Evolutionary conservation across 169 alveolate genomes (phyloP).

Genomic region (Plasmodium coatneyi): DNA sequence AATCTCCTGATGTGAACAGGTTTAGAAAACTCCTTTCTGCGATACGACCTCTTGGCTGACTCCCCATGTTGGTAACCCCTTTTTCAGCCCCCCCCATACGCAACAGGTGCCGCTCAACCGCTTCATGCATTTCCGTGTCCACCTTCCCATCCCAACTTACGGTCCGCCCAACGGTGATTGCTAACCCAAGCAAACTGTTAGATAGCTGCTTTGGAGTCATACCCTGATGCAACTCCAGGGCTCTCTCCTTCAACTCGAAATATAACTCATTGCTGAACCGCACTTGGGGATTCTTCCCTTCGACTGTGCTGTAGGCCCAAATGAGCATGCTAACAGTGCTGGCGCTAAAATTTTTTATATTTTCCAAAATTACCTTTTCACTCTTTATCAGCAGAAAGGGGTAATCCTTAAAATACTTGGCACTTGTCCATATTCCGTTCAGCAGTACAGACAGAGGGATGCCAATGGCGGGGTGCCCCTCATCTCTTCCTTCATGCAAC

Average conservation of each 20-base stretch:
- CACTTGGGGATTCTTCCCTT: constrained; percentile 32
- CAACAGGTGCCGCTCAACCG: constrained; percentile 23
- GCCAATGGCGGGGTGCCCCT: not conserved
- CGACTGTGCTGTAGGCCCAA: constrained; percentile 72
- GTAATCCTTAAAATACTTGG: constrained; percentile 64
- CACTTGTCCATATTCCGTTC: constrained; percentile 65
- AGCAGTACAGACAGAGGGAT: constrained; percentile 42
- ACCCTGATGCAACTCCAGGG: not conserved
- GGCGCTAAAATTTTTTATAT: constrained; percentile 29
- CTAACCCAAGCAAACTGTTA: constrained; percentile 48
- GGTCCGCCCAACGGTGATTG: constrained; percentile 59
- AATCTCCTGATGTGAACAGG: constrained; percentile 42
- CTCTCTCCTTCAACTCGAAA: constrained; percentile 51
- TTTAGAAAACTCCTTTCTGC: not conserved
- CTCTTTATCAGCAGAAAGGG: constrained; percentile 48
- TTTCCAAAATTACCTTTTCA: constrained; percentile 40
- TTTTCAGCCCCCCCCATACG: not conserved
- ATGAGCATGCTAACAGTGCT: constrained; percentile 66
- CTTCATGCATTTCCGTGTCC: constrained; percentile 29
- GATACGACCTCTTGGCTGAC: not conserved
- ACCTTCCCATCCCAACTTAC: constrained; percentile 12
- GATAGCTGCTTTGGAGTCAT: constrained; percentile 74
- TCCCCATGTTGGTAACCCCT: not conserved
- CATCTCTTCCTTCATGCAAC: not conserved
- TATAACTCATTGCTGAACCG: constrained; percentile 21